Base-by-base conservation (phyloP, 1,284 basidiomycete genomes). In the Malassezia restricta region DNA sequence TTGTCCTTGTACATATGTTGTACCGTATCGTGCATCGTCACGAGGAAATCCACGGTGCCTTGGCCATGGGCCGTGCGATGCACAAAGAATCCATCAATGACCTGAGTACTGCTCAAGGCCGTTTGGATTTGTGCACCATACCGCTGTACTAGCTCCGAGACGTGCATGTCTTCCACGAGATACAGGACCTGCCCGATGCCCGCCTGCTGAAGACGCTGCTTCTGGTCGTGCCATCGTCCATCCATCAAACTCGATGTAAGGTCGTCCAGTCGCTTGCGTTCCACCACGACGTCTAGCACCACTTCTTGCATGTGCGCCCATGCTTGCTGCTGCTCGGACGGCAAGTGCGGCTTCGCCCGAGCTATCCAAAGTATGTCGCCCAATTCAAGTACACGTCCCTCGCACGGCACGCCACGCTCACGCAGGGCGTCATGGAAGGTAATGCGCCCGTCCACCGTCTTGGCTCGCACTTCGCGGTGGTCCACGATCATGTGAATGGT, bases 361-460 rank as follows among this genome's bases (percentile, higher is more conserved):
- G 79, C 79, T 12, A 81, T 70, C 80, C 80, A 81, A 27, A 78
- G 68, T 53, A 78, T 77, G 66, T 81, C 80, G 5, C 79, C 79
- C 6, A 81, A 62, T 29, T 76, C 72, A 32, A 81, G 62, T 1
- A 77, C 74, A 15, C 77, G 63, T 29, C 75, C 74, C 51, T 78
- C 77, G n/a, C 77, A 76, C 14, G 66, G 63, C 33, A 79, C 61
- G 0, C 76, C 76, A 11, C 61, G 62, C 27, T 59, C 57, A 1
- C 51, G 42, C 35, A 66, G 47, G 5, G 64, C 53, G 3, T 54
- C 58, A 7, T 63, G 62, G 8, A 68, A 58, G 15, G 53, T 54
- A 29, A 49, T 43, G 12, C 49, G 49, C 14, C 49, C 45, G 20
- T 15, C 14, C 40, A 47, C 47, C 49, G 9, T 57, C 5, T 56